Evolutionary conservation across 202 grass and related monocot species (phyloP), one percentile per base, ranked within the genome.

Genomic region (Elaeis oleifera): DNA sequence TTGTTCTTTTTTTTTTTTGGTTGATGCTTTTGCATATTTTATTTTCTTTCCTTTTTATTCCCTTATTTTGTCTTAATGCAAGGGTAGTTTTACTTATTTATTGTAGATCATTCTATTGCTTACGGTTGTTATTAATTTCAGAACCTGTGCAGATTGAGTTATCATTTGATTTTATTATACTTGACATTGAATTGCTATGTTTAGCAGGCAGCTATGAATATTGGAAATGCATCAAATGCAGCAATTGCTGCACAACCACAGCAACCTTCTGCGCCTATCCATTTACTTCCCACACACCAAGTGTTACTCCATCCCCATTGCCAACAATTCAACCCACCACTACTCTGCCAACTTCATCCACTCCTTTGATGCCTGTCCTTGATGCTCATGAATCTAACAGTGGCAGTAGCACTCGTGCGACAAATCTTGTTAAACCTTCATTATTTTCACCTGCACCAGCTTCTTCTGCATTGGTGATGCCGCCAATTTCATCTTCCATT

Each of bases 341-440:
- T 61, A 59, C 56, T 74, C 63, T 71, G 5, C 78, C 15, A 79
- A 59, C 72, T 66, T 76, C 68, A 51, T 74, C 78, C 60, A 69
- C 51, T 81, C 44, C 70, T 52, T 4, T 76, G 61, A 69, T 65
- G 51, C 23, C 48, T 0, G 49, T 50, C 18, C 50, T 18, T 9
- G 49, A 52, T 53, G 25, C 63, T 27, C 49, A 51, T 65, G 63
- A 52, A 65, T 53, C 63, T 65, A 18, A 17, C 36, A 25, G 16
- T 65, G 49, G 22, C 3, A 52, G 23, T 24, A 27, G 15, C 5
- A 53, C 23, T 23, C 22, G 9, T 27, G 49, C 22, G 18, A 13
- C 63, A 65, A 65, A 65, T 26, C 63, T 65, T 52, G 49, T 65
- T 21, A 65, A 65, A 52, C 63, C 63, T 18, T 65, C 63, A 44